Base-by-base conservation (phyloP, 768 basidiomycete genomes). In the Leccinum broughii region DNA sequence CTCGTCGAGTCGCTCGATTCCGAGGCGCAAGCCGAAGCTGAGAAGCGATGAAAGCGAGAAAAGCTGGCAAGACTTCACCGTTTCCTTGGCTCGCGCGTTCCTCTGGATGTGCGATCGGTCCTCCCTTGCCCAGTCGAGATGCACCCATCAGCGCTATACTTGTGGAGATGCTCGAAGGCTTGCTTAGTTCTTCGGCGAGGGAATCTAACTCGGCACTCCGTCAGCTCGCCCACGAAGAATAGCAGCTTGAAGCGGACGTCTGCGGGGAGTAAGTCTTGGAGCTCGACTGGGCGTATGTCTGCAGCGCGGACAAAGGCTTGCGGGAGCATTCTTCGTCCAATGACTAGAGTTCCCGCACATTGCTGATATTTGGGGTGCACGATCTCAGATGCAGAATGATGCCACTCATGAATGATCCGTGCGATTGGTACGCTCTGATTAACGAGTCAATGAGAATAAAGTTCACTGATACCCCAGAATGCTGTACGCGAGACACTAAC, bases 181-280 rank as follows among this genome's bases (percentile, higher is more conserved):
- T 65, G 50, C 56, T 53, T 56, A 77, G 32, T 35, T 74, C 67
- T 30, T 65, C 59, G 0, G 75, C 76, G 11, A 77, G 66, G 28
- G 51, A 9, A 6, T 68, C 34, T 15, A 78, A 41, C 49, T 68
- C 67, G 46, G 20, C 15, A 17, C 56, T 51, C 52, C 72, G 71
- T 67, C 22, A 74, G 54, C 24, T 58, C 17, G 14, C 78, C 77
- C 5, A 70, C 65, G 55, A 78, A 78, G 48, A 76, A 20, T 7
- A 79, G 49, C 7, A 78, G 17, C 46, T 80, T 76, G 69, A 77
- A 81, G 24, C 78, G 69, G 15, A 63, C 64, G 44, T 81, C 76
- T 2, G 75, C 56, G 0, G 73, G 73, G 17, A 80, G 66, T 26
- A 78, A 53, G 59, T 80, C 79, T 5, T 79, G 79, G 32, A 81